Evolutionary conservation across 2,329 filamentous ascomycete species (phyloP), one percentile per base, ranked within the genome.

Genomic region (Fusarium oxysporum): DNA sequence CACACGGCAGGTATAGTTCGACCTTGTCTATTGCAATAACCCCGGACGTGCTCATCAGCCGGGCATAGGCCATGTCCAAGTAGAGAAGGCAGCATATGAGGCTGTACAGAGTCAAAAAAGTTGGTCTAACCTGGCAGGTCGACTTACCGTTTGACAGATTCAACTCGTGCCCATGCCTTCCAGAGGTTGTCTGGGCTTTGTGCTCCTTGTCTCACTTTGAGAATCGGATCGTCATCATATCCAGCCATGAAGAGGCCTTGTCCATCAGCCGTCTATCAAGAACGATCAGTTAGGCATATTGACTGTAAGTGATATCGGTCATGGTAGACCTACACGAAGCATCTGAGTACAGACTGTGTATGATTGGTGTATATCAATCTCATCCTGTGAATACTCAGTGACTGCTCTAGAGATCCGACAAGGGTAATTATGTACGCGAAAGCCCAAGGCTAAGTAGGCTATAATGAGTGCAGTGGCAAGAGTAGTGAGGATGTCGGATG

Each of bases 11-110:
- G 30, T 61, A 38, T 23, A 68, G 35, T 8, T 68, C 65, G 28
- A 68, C 37, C 50, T 33, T 65, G 28, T 65, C 50, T 48, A 68
- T 65, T 1, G 59, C 62, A 23, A 68, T 68, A 4, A 65, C 65
- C 6, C 65, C 65, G 3, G 65, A 38, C 1, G 41, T 59, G 28
- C 47, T 50, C 54, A 50, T 65, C 13, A 68, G 32, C 5, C 65
- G 62, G 12, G 62, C 50, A n/a, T 65, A 68, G 30, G 65, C 62
- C 65, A 65, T 68, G 25, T 65, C 65, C 14, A 68, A 28, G 33
- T 50, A 68, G 2, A 56, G 41, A 28, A 68, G 47, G 14, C 65
- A 68, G 17, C 51, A 68, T 11, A 65, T 50, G 6, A 65, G n/a
- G 4, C 61, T 68, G 28, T 9, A 13, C 4, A 23, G 3, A 19